Percentiles rank a stretch among this genome's conserved stretches.
Evolutionary conservation across 2,329 filamentous ascomycete genomes (phyloP).

Genomic region (Penicillium sp.): DNA sequence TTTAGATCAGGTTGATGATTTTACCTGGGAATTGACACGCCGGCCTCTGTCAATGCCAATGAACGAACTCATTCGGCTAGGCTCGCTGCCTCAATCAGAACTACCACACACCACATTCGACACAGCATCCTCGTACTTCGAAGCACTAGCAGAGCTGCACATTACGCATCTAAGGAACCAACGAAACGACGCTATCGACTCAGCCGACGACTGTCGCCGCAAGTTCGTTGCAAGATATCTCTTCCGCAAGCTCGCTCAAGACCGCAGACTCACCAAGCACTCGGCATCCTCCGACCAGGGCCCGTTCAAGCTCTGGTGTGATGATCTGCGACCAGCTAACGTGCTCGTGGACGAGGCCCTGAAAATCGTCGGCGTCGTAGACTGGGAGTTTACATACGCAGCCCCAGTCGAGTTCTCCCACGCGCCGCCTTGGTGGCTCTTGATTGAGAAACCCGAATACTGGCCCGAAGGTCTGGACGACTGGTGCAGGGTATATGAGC

Average conservation of each 20-base stretch:
- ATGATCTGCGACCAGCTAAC: conserved; percentile 23
- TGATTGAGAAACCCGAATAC: conserved; percentile 24
- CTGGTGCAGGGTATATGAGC: conserved; percentile 16
- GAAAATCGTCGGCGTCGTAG: conserved; percentile 16
- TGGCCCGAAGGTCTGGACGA: conserved; percentile 20
- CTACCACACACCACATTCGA: conserved; percentile 23
- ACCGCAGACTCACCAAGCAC: conserved; percentile 15
- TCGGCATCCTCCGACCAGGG: conserved; percentile 17
- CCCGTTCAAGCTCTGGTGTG: conserved; percentile 27
- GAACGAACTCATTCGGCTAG: conserved; percentile 37
- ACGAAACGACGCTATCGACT: conserved; percentile 39
- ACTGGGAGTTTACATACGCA: too few relatives aligned
- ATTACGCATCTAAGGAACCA: conserved; percentile 42
- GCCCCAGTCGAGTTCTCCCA: too few relatives aligned
- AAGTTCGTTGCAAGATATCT: conserved; percentile 25
- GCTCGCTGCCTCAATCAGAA: conserved; percentile 21
- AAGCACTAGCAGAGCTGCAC: conserved; percentile 43
- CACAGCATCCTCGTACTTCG: conserved; percentile 40
- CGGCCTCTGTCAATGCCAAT: conserved; percentile 46
- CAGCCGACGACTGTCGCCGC: conserved; percentile 21
- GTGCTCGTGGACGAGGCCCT: conserved; percentile 13
- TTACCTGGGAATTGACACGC: conserved; percentile 25
- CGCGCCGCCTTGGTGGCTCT: conserved; percentile 24
- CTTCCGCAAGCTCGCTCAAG: conserved; percentile 22
- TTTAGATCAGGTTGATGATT: conserved; percentile 27